Base-by-base conservation (phyloP, 208 protist species). In the Crithidia thermophila region DNA sequence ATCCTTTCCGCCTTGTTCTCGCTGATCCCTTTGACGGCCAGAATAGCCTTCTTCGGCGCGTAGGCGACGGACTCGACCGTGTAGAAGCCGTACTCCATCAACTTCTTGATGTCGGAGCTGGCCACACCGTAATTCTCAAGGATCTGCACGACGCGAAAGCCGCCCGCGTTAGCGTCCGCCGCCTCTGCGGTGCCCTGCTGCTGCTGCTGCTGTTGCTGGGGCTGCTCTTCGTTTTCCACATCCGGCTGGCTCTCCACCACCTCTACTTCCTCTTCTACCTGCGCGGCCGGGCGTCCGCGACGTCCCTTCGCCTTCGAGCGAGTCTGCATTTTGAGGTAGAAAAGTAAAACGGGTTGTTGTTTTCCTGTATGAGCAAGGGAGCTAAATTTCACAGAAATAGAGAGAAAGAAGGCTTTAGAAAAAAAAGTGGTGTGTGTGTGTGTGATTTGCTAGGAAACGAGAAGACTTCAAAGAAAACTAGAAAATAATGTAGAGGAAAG, bases 1-100 rank as follows among this genome's bases (percentile, higher is more conserved):
- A 99, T 94, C 80, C 99, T 99, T 45, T 99, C 98, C 20, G 97
- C 98, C 86, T 99, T 99, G 49, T 82, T 93, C 56, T 99, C 99
- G 59, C 84, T 95, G 50, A 99, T 98, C 16, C 98, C 98, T 82
- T 99, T 99, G 25, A 99, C 94, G 1, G 80, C 86, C 8, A 95
- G 58, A 18, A 99, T 90, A 14, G 78, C 76, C 74, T 99, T 99
- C 67, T 98, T 98, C 0, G 98, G 98, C 2, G 98, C 85, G 68
- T 98, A 99, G 5, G 97, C 98, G 23, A 99, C 75, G 0, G 94
- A 88, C 82, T 99, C 98, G 0, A 99, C 93, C 9, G 98, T 99
- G 88, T 98, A 86, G 46, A 98, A 99, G 36, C 98, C 98, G 56
- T 60, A 85, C 52, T 98, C 95, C 79, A 93, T 88, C 7, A 99